phyloP scores from a whole-genome alignment of 106 monocot species.

The Dactylorhiza incarnata region DNA sequence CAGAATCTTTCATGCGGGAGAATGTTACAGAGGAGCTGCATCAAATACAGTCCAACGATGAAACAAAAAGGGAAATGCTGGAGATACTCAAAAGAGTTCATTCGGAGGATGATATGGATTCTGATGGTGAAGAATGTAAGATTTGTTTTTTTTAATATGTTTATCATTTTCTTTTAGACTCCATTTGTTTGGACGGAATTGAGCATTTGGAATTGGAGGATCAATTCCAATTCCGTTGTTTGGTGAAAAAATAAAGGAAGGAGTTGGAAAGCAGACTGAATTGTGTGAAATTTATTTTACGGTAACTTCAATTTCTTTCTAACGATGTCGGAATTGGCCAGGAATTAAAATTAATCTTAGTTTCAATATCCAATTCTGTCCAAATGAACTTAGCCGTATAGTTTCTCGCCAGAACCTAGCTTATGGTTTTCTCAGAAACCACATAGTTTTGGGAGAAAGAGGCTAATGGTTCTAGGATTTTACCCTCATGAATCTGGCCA shows the following conservation, averaged over 20 bases:
- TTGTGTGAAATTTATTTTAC: too few relatives aligned
- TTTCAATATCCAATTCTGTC: too few relatives aligned
- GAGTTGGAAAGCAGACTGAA: too few relatives aligned
- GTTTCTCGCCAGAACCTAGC: too few relatives aligned
- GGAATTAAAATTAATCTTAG: too few relatives aligned
- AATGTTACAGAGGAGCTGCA: conserved; percentile 86
- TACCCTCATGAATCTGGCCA: not conserved
- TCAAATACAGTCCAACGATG: conserved; percentile 59
- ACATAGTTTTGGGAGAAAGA: not conserved
- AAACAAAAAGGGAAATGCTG: conserved; percentile 69
- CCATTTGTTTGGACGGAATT: too few relatives aligned
- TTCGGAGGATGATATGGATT: conserved; percentile 51
- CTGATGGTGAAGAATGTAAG: conserved; percentile 31
- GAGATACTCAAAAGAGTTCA: conserved; percentile 87
- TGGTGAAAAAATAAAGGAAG: too few relatives aligned
- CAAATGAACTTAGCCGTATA: too few relatives aligned
- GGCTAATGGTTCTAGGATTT: not conserved
- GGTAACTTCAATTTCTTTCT: not conserved
- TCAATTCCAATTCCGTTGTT: too few relatives aligned
- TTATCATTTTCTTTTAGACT: too few relatives aligned
- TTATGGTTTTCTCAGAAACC: not conserved
- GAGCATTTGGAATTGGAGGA: too few relatives aligned
- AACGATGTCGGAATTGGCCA: not conserved
- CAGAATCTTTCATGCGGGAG: conserved; percentile 95
- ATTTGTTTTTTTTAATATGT: not conserved